Evolutionary conservation across 78 protist species (phyloP), one percentile per base, ranked within the genome.

Genomic region (Dictyostelium citrinum): DNA sequence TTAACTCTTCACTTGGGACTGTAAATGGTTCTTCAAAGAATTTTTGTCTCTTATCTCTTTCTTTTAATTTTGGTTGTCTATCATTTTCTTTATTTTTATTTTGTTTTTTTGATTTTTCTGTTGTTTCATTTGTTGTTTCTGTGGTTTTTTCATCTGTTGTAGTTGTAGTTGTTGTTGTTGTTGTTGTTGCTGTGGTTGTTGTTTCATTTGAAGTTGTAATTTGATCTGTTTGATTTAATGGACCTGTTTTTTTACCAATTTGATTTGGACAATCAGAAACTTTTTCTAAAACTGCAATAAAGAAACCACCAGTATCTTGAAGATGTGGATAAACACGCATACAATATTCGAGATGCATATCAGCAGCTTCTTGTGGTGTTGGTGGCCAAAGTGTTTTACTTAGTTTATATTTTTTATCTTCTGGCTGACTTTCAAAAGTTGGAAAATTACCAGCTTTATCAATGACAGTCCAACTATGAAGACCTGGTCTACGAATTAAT

Each of bases 301-400:
- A 99, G 97, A 99, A 99, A 49, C 99, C 99, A 71, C 99, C 99
- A 22, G 97, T 95, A 91, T 98, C 97, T 29, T 96, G 91, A 51
- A 82, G 55, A 60, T 99, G 99, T n/a, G 99, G 99, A 31, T 97
- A 68, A 11, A 99, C 27, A 10, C 99, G 90, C 95, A 98, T 64
- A 84, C 95, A 78, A 45, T 80, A 35, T 58, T 95, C 94, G 7
- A 98, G 88, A 16, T 90, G 71, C 31, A 95, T 4, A 24, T 45
- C 31, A 11, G 27, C 14, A 20, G 90, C 90, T 70, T 58, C 84
- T 51, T 96, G 97, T 37, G 31, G 90, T 22, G 96, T 81, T 16
- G 98, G 97, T 39, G 97, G 98, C 86, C 68, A 96, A n/a, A 29
- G n/a, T 11, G 95, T 58, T 31, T 55, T 81, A 7, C 7, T 46